Conservation (phyloP, 106 monocot genomes). For the Alisma plantagoaquatica region DNA sequence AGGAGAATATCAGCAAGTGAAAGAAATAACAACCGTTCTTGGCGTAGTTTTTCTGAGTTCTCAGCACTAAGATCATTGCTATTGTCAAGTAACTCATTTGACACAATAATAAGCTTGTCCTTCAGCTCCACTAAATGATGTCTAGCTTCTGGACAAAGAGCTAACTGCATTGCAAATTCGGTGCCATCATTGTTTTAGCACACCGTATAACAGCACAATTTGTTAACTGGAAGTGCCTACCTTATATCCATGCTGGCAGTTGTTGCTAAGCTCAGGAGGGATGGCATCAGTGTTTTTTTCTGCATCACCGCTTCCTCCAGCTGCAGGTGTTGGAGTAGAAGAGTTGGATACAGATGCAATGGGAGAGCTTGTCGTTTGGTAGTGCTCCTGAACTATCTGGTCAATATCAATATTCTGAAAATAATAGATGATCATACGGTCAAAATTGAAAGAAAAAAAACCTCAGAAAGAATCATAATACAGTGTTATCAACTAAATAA, state of each 20-base stretch:
- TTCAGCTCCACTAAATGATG: conserved; percentile 83
- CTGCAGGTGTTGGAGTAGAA: conserved; percentile 28
- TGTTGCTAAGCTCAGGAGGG: conserved; percentile 48
- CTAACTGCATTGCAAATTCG: conserved; percentile 38
- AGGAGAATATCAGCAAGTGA: not conserved
- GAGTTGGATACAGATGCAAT: conserved; percentile 34
- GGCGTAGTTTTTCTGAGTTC: conserved; percentile 50
- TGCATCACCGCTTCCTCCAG: conserved; percentile 1
- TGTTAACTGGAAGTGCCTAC: conserved; percentile 24
- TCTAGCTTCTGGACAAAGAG: conserved; percentile 65
- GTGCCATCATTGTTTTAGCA: not conserved
- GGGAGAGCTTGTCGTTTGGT: conserved; percentile 57
- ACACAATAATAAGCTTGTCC: conserved; percentile 59
- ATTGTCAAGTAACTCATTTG: conserved; percentile 94
- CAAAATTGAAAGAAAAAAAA: not conserved
- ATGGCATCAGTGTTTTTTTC: conserved; percentile 18
- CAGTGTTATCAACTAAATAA: not conserved
- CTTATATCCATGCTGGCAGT: conserved; percentile 60
- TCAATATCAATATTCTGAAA: conserved; percentile 89
- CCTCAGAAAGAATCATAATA: not conserved
- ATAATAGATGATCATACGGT: not conserved
- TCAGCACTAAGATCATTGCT: conserved; percentile 40
- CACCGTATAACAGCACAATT: not conserved
- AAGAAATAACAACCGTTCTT: conserved; percentile 47
- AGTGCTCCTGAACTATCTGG: conserved; percentile 83